A percentile compares a stretch with the other conserved stretches of the same genome.
phyloP scores from a whole-genome alignment of 768 basidiomycete genomes.

The Rhodotorula graminis region DNA sequence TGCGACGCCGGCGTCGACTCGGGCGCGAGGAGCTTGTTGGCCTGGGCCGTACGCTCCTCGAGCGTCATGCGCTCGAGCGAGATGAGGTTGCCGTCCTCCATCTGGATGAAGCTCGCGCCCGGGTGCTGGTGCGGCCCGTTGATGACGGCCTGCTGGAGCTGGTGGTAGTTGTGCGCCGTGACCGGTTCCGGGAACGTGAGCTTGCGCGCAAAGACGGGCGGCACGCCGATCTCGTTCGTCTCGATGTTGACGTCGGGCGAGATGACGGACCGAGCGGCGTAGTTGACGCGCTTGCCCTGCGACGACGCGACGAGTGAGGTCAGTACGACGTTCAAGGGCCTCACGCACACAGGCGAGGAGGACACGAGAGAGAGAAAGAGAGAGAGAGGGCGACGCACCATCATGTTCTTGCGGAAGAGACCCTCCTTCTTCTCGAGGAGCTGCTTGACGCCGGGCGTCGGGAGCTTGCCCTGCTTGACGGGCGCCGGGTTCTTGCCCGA shows the following conservation, averaged over 20 bases:
- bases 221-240: conserved; percentile 95
- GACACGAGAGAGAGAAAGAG: no score
- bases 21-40: conserved; percentile 89
- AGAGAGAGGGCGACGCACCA: conserved; percentile 57
- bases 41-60: conserved; percentile 89
- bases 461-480: conserved; percentile 79
- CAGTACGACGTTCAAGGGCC: neutral
- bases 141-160: conserved; percentile 82
- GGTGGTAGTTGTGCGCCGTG: conserved; percentile 80
- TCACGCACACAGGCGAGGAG: neutral
- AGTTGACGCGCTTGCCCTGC: conserved; percentile 98
- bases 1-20: conserved; percentile 50
- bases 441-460: conserved; percentile 92
- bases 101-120: conserved; percentile 89
- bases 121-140: conserved; percentile 83
- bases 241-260: conserved; percentile 99
- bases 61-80: conserved; percentile 76
- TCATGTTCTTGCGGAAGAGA: conserved; percentile 97
- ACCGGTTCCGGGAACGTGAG: conserved; percentile 97
- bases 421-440: conserved; percentile 98
- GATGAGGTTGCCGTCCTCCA: conserved; percentile 84
- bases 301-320: neutral
- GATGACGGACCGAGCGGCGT: conserved; percentile 98
- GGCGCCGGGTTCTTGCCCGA: conserved; percentile 86
- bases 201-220: conserved; percentile 93